These are phyloP conservation scores for Funneliformis mosseae DNA, from an alignment of 192 early-diverging fungal species.

Conservation along the genomic window DNA sequence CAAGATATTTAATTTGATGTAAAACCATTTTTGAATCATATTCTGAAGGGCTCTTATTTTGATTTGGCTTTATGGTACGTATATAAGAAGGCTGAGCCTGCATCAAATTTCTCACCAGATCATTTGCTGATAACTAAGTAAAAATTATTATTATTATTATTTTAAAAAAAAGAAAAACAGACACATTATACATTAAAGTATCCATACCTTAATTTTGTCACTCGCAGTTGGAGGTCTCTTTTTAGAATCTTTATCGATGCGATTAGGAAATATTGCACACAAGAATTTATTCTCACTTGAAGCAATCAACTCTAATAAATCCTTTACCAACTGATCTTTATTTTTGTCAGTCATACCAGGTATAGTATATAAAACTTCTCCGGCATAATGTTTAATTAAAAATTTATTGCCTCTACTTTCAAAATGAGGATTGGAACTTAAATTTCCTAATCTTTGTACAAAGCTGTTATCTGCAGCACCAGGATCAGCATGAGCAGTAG, in stretches of 20 bases:
- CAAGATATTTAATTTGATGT: constrained; percentile 97
- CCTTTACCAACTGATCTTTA: constrained; percentile 94
- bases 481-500: constrained; percentile 93
- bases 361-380: constrained; percentile 89
- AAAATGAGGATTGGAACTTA: constrained; percentile 76
- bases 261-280: constrained; percentile 84
- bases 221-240: constrained; percentile 97
- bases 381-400: constrained; percentile 93
- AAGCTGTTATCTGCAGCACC: constrained; percentile 76
- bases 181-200: neutral
- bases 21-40: constrained; percentile 91
- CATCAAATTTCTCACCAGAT: constrained; percentile 94
- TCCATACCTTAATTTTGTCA: constrained; percentile 84
- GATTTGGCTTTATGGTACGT: constrained; percentile 97
- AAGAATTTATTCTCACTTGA: constrained; percentile 79
- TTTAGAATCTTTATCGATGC: constrained; percentile 83
- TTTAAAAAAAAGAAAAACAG: neutral
- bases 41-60: constrained; percentile 88
- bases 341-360: constrained; percentile 98
- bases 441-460: constrained; percentile 65
- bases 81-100: constrained; percentile 95
- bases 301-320: constrained; percentile 87
- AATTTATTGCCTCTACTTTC: constrained; percentile 73
- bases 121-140: constrained; percentile 60
- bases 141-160: neutral